Evolutionary conservation across 2,329 filamentous ascomycete genomes (phyloP), one percentile per base, ranked within the genome.

Genomic region (Aureobasidium sp.): DNA sequence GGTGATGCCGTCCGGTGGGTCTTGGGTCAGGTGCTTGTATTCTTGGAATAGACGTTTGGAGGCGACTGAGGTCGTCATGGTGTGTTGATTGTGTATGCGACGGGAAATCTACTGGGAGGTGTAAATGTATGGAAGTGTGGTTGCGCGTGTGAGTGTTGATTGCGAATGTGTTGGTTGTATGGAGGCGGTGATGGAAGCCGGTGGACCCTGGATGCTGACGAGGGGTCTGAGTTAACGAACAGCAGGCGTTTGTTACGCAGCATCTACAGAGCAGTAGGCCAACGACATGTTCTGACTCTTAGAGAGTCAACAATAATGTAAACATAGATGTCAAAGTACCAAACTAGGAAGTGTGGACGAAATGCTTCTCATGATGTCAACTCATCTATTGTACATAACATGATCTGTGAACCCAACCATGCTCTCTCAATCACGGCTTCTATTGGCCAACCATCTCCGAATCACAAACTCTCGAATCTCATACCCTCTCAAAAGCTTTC

Each of bases 1-100:
- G 63, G 90, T 96, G 78, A 99, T 97, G 74, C 94, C 94, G 65
- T 97, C 93, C n/a, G 93, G 93, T 0, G 93, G 91, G 77, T 95
- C 94, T 72, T 91, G 93, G 66, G 91, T 94, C 66, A 99, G 87
- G 66, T 89, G 87, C 72, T 90, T 90, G 82, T 99, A 99, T 81
- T 99, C 94, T 78, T 93, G 90, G 74, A 97, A 91, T 68, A 99
- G 89, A 45, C 94, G 91, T 69, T 86, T 86, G 44, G 84, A 82
- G 48, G 84, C 84, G 34, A 85, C 82, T 51, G 71, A 71, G 49
- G 70, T 73, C 69, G 73, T 74, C 57, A 52, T 67, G 62, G 15
- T 39, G 55, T n/a, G 45, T 17, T 17, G 34, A 12, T 12, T 31
- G 31, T 9, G 15, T 55, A 15, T 55, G 51, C 17, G 20, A 14